Conservation (phyloP, 352 stramenopile genomes). For the Phytophthora cryptogea region DNA sequence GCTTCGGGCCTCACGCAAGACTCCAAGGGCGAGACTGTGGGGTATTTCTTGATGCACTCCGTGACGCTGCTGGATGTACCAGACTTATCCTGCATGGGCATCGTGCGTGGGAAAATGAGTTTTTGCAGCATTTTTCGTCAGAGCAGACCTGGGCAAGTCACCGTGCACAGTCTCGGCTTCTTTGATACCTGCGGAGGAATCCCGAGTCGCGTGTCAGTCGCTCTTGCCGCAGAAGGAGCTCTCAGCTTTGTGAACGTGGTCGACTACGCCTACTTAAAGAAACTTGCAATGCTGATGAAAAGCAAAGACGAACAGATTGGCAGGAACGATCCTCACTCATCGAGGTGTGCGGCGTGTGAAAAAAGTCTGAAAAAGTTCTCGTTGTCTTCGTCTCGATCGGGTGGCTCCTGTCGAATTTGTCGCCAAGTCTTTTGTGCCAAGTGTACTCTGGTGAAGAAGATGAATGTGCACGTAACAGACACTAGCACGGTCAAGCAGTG, state of each 20-base stretch:
- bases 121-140: slow-evolving; percentile 58
- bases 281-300: slow-evolving; percentile 58
- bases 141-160: slow-evolving; percentile 21
- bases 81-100: slow-evolving; percentile 44
- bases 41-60: slow-evolving; percentile 59
- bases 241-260: slow-evolving; percentile 42
- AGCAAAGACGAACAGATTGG: slow-evolving; percentile 14
- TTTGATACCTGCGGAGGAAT: slow-evolving; percentile 53
- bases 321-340: not conserved
- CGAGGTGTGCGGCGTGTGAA: slow-evolving; percentile 33
- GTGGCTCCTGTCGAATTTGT: slow-evolving; percentile 46
- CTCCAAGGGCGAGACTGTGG: slow-evolving; percentile 33
- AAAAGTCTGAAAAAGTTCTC: slow-evolving; percentile 31
- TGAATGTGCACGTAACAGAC: slow-evolving; percentile 50
- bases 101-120: slow-evolving; percentile 50
- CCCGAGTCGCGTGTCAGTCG: slow-evolving; percentile 44
- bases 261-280: slow-evolving; percentile 64
- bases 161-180: slow-evolving; percentile 57
- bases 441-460: slow-evolving; percentile 60
- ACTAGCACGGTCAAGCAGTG: slow-evolving; percentile 38
- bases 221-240: slow-evolving; percentile 46
- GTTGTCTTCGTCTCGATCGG: not conserved
- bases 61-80: slow-evolving; percentile 39
- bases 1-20: slow-evolving; percentile 37
- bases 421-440: slow-evolving; percentile 43